phyloP scores from a whole-genome alignment of 164 flowering plant genomes.

The Annona squamosa region DNA sequence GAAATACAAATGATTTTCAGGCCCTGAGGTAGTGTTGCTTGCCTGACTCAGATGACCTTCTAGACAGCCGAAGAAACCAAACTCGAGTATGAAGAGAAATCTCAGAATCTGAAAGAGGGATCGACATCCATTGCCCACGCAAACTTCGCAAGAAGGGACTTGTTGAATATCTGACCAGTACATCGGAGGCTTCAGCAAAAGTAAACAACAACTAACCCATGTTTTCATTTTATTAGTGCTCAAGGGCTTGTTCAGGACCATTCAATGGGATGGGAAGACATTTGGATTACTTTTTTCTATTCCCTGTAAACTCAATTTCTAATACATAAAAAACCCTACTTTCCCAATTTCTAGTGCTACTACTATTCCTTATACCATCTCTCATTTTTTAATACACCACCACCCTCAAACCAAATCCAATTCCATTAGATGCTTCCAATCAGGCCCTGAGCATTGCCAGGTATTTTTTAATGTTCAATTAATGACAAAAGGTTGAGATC shows the following conservation, averaged over 20 bases:
- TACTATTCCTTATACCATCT: no score
- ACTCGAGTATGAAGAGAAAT: background rate
- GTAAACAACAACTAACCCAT: background rate
- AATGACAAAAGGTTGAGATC: background rate
- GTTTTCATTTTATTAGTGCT: no score
- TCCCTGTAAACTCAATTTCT: no score
- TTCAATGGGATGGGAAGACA: no score
- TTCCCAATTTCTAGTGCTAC: no score
- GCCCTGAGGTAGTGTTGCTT: background rate
- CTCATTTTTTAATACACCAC: no score
- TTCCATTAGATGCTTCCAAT: background rate
- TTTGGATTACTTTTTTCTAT: no score
- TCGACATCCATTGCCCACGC: slow-evolving; percentile 99
- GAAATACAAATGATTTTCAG: background rate
- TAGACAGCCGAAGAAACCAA: background rate
- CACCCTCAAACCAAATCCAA: no score
- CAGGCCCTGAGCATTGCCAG: no score
- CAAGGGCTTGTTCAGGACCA: no score
- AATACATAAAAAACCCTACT: no score
- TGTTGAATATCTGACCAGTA: slow-evolving; percentile 67
- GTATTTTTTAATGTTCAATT: background rate
- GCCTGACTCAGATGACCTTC: slow-evolving; percentile 1
- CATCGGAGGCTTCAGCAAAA: background rate
- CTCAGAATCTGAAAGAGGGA: slow-evolving; percentile 82
- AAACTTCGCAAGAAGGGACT: slow-evolving; percentile 87